Percentiles rank a stretch among this genome's conserved stretches.
Evolutionary conservation across 768 basidiomycete genomes (phyloP).

Genomic region (Mycena polygramma): DNA sequence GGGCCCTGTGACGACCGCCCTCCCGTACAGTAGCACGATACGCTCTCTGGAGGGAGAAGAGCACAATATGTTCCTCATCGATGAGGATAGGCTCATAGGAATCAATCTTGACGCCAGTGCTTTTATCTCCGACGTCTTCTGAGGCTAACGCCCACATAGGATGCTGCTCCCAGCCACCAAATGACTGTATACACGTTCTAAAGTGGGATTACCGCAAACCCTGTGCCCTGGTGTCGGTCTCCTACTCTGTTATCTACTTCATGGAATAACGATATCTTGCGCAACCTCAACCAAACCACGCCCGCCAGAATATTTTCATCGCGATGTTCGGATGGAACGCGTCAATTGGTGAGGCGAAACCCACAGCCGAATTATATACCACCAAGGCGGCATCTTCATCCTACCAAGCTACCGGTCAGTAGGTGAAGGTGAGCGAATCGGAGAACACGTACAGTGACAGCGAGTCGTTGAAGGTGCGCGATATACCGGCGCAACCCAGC

Average conservation of each 20-base stretch:
- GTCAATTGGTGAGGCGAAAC: conserved; percentile 35
- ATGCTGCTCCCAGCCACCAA: too few species aligned
- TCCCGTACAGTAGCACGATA: conserved; percentile 19
- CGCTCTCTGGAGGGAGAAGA: background rate
- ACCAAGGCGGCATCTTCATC: conserved; percentile 34
- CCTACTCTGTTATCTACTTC: too few species aligned
- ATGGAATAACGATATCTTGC: too few species aligned
- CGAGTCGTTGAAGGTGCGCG: conserved; percentile 27
- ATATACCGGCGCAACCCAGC: conserved; percentile 27
- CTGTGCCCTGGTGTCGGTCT: too few species aligned
- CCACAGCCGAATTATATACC: conserved; percentile 30
- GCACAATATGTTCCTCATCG: too few species aligned
- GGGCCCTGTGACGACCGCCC: conserved; percentile 5
- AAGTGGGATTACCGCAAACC: too few species aligned
- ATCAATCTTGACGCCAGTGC: too few species aligned
- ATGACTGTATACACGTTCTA: too few species aligned
- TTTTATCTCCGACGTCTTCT: too few species aligned
- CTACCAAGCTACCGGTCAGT: conserved; percentile 22
- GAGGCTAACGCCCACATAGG: too few species aligned
- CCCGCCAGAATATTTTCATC: conserved; percentile 37
- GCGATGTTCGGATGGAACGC: conserved; percentile 39
- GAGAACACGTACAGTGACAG: conserved; percentile 15
- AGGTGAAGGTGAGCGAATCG: background rate
- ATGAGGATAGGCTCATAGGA: too few species aligned
- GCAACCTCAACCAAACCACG: background rate